phyloP scores from a whole-genome alignment of 257 asterid species.

The Paraleonurus japonicus region DNA sequence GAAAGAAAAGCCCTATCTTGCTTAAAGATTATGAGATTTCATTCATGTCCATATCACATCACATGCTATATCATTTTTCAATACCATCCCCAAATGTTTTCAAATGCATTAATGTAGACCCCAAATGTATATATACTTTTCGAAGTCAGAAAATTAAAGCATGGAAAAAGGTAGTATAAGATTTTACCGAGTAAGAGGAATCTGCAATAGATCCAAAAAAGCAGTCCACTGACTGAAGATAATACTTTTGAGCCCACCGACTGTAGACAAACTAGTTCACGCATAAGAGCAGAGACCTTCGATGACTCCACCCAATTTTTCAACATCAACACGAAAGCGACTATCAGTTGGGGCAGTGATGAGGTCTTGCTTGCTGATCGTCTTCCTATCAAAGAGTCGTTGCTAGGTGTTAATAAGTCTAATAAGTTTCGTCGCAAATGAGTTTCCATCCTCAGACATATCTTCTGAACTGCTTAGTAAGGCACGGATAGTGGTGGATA shows the following conservation, averaged over 20 bases:
- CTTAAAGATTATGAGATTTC: background rate
- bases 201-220: conserved; percentile 85
- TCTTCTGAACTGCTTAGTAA: background rate
- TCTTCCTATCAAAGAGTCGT: conserved; percentile 51
- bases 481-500: too few relatives aligned
- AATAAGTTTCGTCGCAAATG: conserved; percentile 11
- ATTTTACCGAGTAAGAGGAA: conserved; percentile 80
- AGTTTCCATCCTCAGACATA: background rate
- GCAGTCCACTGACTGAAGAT: conserved; percentile 99
- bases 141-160: background rate
- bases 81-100: background rate
- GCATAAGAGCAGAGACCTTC: conserved; percentile 82
- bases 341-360: conserved; percentile 90
- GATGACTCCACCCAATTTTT: conserved; percentile 94
- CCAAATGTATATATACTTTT: background rate
- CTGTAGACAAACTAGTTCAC: conserved; percentile 53
- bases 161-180: background rate
- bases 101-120: background rate
- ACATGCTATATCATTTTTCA: background rate
- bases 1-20: background rate
- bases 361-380: conserved; percentile 76
- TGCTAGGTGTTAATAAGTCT: conserved; percentile 11
- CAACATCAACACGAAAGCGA: conserved; percentile 85
- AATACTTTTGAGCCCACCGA: conserved; percentile 70
- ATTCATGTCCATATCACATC: background rate